Evolutionary conservation across 176 grass and related monocot genomes (phyloP).

Genomic region (Musa schizocarpa): DNA sequence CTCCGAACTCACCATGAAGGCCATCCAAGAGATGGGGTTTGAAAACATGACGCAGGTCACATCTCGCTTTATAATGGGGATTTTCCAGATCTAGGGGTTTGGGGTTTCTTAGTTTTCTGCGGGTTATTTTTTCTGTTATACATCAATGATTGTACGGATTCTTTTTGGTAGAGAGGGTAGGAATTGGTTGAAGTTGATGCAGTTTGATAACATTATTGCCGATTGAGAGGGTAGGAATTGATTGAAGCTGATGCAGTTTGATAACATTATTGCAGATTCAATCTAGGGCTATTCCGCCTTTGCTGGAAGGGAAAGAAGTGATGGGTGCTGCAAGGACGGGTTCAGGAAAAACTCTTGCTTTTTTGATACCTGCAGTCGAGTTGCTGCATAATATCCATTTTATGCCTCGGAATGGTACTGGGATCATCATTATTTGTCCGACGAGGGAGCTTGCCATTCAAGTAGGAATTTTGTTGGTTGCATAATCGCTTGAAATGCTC

Average conservation of each 20-base stretch:
- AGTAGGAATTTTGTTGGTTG: conserved; percentile 31
- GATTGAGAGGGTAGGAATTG: background rate
- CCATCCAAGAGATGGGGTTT: conserved; percentile 68
- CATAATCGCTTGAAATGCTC: conserved; percentile 71
- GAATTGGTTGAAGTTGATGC: too few relatives aligned
- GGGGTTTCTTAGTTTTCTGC: background rate
- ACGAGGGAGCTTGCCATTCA: conserved; percentile 49
- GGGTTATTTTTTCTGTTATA: background rate
- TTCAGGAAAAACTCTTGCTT: conserved; percentile 72
- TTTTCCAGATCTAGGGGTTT: too few relatives aligned
- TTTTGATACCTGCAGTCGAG: conserved; percentile 61
- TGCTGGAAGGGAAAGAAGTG: conserved; percentile 56
- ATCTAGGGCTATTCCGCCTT: conserved; percentile 58
- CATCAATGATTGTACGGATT: background rate
- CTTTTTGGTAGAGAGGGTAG: background rate
- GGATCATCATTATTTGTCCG: conserved; percentile 60
- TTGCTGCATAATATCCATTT: conserved; percentile 45
- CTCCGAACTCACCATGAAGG: conserved; percentile 47
- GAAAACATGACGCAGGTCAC: conserved; percentile 57
- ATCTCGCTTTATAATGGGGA: background rate
- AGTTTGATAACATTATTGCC: too few relatives aligned
- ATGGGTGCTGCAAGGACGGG: conserved; percentile 72
- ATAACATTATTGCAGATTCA: conserved; percentile 46
- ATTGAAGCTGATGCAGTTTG: background rate
- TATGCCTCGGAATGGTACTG: conserved; percentile 52